A percentile compares a stretch with the other conserved stretches of the same genome.
Evolutionary conservation across 345 rosid species (phyloP).

Genomic region (Eutrema japonicum): DNA sequence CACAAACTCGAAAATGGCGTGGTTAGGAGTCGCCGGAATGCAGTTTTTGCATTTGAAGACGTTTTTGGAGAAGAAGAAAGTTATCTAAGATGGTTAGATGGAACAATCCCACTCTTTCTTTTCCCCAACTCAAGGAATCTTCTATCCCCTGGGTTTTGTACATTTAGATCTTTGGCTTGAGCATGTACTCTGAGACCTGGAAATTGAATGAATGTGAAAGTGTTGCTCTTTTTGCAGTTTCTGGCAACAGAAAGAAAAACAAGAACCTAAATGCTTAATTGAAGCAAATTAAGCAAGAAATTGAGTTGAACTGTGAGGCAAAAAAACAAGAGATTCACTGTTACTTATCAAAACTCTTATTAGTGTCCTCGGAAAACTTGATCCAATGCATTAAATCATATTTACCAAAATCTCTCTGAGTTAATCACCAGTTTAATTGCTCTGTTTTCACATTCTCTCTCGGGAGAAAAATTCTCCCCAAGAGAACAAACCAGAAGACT

Average conservation of each 20-base stretch:
- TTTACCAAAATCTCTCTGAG: background rate
- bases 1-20: constrained; percentile 70
- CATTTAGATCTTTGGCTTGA: constrained; percentile 27
- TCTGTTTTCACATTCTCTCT: background rate
- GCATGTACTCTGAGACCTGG: constrained; percentile 13
- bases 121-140: constrained; percentile 31
- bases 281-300: background rate
- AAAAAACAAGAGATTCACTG: background rate
- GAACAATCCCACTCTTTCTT: constrained; percentile 26
- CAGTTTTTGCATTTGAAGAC: constrained; percentile 88
- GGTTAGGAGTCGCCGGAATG: constrained; percentile 71
- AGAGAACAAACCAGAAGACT: background rate
- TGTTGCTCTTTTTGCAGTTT: constrained; percentile 17
- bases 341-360: background rate
- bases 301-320: background rate
- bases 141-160: constrained; percentile 33
- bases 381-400: background rate
- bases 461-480: background rate
- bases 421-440: background rate
- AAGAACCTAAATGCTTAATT: background rate
- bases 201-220: constrained; percentile 11
- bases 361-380: background rate
- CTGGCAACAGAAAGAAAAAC: background rate
- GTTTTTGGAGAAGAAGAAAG: constrained; percentile 89
- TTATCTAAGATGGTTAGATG: constrained; percentile 53